phyloP scores from a whole-genome alignment of 495 filamentous ascomycete genomes.

The Xeromyces bisporus region DNA sequence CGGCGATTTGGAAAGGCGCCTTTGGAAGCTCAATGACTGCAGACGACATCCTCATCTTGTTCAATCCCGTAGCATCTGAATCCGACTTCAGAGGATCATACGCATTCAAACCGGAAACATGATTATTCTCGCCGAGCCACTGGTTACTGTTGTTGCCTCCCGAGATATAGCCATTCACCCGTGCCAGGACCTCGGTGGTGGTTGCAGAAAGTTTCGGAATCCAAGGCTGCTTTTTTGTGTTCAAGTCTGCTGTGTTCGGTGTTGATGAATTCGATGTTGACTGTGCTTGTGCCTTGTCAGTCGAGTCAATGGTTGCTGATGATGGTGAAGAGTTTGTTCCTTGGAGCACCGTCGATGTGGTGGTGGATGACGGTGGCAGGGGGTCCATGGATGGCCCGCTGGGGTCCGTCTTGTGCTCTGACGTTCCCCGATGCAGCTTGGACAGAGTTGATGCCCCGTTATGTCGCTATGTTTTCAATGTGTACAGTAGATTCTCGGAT shows the following conservation, averaged over 20 bases:
- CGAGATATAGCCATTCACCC: conserved; percentile 8
- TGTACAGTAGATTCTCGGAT: too few species aligned
- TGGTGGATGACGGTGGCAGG: background rate
- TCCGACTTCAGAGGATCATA: background rate
- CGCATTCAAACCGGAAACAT: conserved; percentile 1
- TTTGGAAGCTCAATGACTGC: conserved; percentile 12
- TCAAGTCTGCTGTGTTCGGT: conserved; percentile 3
- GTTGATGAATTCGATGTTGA: conserved; percentile 4
- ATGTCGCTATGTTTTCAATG: too few species aligned
- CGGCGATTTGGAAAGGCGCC: conserved; percentile 8
- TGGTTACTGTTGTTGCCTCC: conserved; percentile 7
- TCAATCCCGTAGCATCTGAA: background rate
- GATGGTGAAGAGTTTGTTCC: too few species aligned
- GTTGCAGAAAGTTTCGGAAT: conserved; percentile 12
- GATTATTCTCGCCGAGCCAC: conserved; percentile 1
- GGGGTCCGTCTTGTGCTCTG: background rate
- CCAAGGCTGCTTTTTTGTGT: conserved; percentile 5
- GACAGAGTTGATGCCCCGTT: too few species aligned
- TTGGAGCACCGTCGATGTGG: too few species aligned
- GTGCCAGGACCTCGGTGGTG: conserved; percentile 13
- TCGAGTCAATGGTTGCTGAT: conserved; percentile 1
- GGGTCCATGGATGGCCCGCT: background rate
- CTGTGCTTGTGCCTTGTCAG: background rate
- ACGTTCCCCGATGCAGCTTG: background rate
- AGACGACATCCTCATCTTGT: conserved; percentile 11